Base-by-base conservation (phyloP, 768 basidiomycete species). In the Rhodotorula graminis region DNA sequence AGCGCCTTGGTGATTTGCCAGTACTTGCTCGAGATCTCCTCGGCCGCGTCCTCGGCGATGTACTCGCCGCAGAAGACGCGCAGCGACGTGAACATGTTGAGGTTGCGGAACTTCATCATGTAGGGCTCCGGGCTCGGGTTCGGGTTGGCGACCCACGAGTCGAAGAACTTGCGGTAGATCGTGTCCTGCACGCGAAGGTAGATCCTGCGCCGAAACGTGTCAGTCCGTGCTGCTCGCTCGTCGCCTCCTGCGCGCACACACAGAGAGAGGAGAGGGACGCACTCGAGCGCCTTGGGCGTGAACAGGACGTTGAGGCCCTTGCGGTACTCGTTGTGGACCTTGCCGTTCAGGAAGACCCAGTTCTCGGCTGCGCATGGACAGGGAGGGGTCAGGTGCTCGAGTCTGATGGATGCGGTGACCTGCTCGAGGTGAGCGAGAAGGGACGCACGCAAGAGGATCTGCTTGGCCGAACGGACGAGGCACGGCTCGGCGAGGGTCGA, bases 1-100 rank as follows among this genome's bases (percentile, higher is more conserved):
- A 99, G 89, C 6, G 96, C 92, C 77, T 87, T 84, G 14, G 96
- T 98, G 82, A 99, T 96, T 70, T 85, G 84, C 95, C 95, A 98
- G 83, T 98, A 98, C 80, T 92, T 93, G 76, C 91, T 88, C 79
- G 86, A 89, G 80, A 99, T 93, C 80, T 92, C 91, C 25, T 82
- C 79, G 37, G 88, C 87, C 53, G 89, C 91, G 15, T 87, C 82
- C 25, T 92, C 89, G 42, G 92, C 88, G 76, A 98, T 89, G 81
- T 98, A 91, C 72, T 84, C 82, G 27, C 96, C 96, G 79, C 94
- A 93, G 83, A 99, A 99, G 67, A 98, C 95, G 65, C 88, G 87
- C 50, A 99, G 88, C 4, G 94, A 97, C 10, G 93, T 93, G 73
- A 93, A 90, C 94, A 99, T 98, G 84, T 98, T 98, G 74, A 96